Base-by-base conservation (phyloP, 139 green algal species). In the Closterium sp. region DNA sequence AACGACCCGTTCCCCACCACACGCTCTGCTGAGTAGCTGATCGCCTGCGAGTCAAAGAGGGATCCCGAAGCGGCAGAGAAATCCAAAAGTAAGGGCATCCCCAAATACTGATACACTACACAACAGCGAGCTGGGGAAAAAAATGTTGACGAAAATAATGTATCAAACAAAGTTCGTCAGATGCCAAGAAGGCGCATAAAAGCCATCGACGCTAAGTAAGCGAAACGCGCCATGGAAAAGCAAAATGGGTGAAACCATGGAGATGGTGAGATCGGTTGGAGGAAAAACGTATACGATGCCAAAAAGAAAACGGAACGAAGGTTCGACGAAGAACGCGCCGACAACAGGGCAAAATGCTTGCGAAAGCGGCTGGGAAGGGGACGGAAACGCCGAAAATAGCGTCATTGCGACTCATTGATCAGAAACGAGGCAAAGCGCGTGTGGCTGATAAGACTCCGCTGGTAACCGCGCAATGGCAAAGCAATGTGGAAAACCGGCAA, bases 1-100 rank as follows among this genome's bases (percentile, higher is more conserved):
- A 99, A 99, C 6, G 97, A 99, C 7, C 98, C 98, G 88, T 99
- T 99, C 32, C 98, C 98, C 3, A 99, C 98, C 1, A 99, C 95
- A 6, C 96, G 95, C 92, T 98, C 96, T 6, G 98, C 98, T 0
- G 94, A 93, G 93, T 99, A 99, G 90, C 95, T 98, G 90, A 97
- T 96, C 21, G 95, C 92, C 92, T 94, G 90, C 25, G 16, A 81
- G 23, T 76, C 16, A 76, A 76, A 76, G 55, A 16, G 55, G 16
- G 16, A 76, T 28, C 4, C 4, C 12, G 25, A 76, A n/a, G n/a
- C n/a, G n/a, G n/a, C n/a, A n/a, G n/a, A n/a, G n/a, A n/a, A n/a
- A n/a, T n/a, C n/a, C n/a, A n/a, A n/a, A n/a, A n/a, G n/a, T n/a
- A n/a, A n/a, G n/a, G n/a, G n/a, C n/a, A n/a, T n/a, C n/a, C n/a